Conservation (phyloP, 805 yeast species). For the Candida coquimbonensis region DNA sequence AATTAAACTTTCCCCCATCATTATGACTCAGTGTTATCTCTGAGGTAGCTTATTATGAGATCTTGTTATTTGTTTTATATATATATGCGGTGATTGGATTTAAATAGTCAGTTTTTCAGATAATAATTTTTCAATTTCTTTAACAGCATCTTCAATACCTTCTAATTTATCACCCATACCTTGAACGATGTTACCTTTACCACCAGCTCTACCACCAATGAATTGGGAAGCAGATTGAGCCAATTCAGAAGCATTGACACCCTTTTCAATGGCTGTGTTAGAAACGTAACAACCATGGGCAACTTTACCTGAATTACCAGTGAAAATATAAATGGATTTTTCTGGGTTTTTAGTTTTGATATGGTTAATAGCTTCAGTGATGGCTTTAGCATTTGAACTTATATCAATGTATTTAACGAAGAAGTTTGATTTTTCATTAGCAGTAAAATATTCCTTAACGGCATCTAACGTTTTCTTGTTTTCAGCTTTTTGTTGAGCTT, state of each 20-base stretch:
- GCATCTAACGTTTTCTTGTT: slow-evolving; percentile 72
- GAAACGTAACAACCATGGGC: slow-evolving; percentile 94
- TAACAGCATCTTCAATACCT: slow-evolving; percentile 68
- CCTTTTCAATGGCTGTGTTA: slow-evolving; percentile 58
- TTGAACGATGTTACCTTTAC: slow-evolving; percentile 93
- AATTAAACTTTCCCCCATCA: too few species aligned
- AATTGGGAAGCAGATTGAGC: slow-evolving; percentile 61
- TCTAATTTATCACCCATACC: slow-evolving; percentile 88
- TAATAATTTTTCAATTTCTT: slow-evolving; percentile 56
- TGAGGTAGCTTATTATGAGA: too few species aligned
- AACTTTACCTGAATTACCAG: slow-evolving; percentile 68
- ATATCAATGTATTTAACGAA: slow-evolving; percentile 66
- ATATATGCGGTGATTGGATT: background rate
- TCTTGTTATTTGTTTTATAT: background rate
- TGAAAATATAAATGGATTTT: slow-evolving; percentile 71
- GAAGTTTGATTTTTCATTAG: slow-evolving; percentile 43
- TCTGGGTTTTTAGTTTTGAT: slow-evolving; percentile 70
- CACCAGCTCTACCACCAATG: slow-evolving; percentile 98
- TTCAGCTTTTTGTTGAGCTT: slow-evolving; percentile 83
- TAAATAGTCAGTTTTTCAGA: slow-evolving; percentile 42
- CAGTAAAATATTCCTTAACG: slow-evolving; percentile 61
- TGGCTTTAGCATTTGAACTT: slow-evolving; percentile 83
- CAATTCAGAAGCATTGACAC: slow-evolving; percentile 68
- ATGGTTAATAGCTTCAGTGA: slow-evolving; percentile 84
- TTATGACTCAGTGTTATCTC: too few species aligned